Evolutionary conservation across 1,284 basidiomycete species (phyloP), one percentile per base, ranked within the genome.

Genomic region (Microbotryomycetes sp.): DNA sequence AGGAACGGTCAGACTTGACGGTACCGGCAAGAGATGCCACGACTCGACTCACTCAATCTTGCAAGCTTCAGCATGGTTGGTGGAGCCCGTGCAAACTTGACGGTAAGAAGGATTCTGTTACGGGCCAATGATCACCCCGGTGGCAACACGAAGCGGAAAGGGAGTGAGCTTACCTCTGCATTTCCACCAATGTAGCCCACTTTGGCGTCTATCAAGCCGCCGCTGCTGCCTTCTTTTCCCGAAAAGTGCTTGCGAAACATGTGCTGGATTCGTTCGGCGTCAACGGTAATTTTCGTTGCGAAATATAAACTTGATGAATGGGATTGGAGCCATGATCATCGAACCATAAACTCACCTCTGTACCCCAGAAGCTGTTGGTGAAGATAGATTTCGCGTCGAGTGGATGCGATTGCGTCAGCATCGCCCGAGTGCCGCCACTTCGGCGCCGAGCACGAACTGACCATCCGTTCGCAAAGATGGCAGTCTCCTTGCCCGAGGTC

Each of bases 51-150:
- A 98, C 71, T 87, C 84, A 66, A 97, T 83, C 73, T 83, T 83
- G 59, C 91, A 77, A 1, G 91, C 87, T 77, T 98, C 94, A 3
- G 94, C 94, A 74, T 97, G 91, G 46, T 86, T 83, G 1, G 94
- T 97, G 18, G 76, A 70, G 3, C 91, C 92, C 5, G 81, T 78
- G 76, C 91, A 93, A 21, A 97, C 92, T 47, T 84, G 78, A 53
- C 79, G 76, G 75, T 97, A 97, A 57, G 78, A 77, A 69, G 74
- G 68, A 29, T 51, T 60, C 56, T 62, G 52, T 5, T 21, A 35
- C 9, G 26, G 41, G 49, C 35, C 26, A 51, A 16, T 23, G 15
- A 26, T n/a, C 18, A 30, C 16, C 48, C 45, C 13, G 4, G 13
- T 45, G 18, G 7, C 11, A 29, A 47, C 16, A 18, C 45, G 28